Percentiles rank a stretch among this genome's conserved stretches.
phyloP scores from a whole-genome alignment of 371 early-diverging fungal species.

The Saksenaea vasiformis region DNA sequence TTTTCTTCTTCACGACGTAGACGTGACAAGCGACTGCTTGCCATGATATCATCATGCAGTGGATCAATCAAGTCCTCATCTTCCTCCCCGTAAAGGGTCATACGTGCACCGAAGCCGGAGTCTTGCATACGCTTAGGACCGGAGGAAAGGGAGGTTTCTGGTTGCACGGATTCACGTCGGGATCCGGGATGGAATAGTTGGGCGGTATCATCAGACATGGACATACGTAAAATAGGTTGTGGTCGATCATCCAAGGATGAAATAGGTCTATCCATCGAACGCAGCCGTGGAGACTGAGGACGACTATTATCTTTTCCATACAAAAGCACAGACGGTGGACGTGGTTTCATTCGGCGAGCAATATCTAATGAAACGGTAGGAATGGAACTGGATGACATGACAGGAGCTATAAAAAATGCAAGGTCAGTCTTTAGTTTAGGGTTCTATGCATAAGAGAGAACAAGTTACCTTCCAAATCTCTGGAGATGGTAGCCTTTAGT shows the following conservation, averaged over 20 bases:
- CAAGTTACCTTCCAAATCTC: conserved; percentile 52
- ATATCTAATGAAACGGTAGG: conserved; percentile 64
- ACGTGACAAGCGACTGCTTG: neutral
- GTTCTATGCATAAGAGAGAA: neutral
- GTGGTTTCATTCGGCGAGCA: conserved; percentile 63
- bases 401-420: conserved; percentile 56
- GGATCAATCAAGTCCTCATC: conserved; percentile 53
- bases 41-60: conserved; percentile 25
- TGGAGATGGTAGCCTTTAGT: conserved; percentile 73
- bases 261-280: neutral
- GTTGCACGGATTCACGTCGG: conserved; percentile 1
- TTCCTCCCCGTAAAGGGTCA: conserved; percentile 29
- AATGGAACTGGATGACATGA: conserved; percentile 68
- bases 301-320: conserved; percentile 19
- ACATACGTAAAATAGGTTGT: conserved; percentile 13
- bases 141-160: neutral
- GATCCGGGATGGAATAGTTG: neutral
- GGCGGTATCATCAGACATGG: conserved; percentile 13
- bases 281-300: conserved; percentile 1
- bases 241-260: neutral
- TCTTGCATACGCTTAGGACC: conserved; percentile 4
- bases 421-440: neutral
- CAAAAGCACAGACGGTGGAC: conserved; percentile 60
- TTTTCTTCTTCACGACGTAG: neutral
- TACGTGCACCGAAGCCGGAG: conserved; percentile 9